A percentile compares a stretch with the other conserved stretches of the same genome.
These are phyloP conservation scores for Oligophagozyma castellii DNA, from an alignment of 1,139 yeast genomes.

Conservation along the genomic window DNA sequence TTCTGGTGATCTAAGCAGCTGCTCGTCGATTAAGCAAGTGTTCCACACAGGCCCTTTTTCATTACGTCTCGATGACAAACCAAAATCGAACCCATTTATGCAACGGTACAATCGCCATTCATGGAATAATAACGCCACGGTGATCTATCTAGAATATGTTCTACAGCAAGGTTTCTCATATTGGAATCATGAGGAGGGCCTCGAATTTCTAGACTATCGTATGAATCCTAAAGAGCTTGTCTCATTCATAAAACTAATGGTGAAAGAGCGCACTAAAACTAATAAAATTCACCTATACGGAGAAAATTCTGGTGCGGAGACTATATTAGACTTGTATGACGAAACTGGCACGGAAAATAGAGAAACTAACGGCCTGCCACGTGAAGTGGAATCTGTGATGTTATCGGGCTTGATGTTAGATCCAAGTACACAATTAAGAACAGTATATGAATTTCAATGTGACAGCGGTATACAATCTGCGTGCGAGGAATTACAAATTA, in stretches of 20 bases:
- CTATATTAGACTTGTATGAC: not conserved
- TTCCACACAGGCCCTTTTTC: conserved; percentile 85
- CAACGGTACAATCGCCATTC: conserved; percentile 45
- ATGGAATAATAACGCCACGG: conserved; percentile 84
- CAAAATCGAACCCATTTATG: conserved; percentile 51
- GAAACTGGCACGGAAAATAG: too few relatives aligned
- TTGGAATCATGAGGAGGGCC: conserved; percentile 29
- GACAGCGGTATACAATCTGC: too few relatives aligned
- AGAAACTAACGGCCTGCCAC: not conserved
- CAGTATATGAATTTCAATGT: not conserved
- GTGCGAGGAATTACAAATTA: too few relatives aligned
- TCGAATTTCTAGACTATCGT: too few relatives aligned
- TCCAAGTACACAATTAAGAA: not conserved
- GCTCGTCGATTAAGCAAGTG: conserved; percentile 77
- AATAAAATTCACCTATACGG: not conserved
- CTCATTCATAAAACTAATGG: not conserved
- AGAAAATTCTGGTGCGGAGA: not conserved
- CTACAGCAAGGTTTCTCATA: conserved; percentile 89
- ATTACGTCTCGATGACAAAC: conserved; percentile 36
- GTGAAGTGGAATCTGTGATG: not conserved
- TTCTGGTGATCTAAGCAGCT: conserved; percentile 77
- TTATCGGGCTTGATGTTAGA: not conserved
- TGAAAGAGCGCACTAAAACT: not conserved
- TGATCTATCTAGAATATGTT: conserved; percentile 88
- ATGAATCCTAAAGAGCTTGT: conserved; percentile 5